phyloP scores from a whole-genome alignment of 805 yeast genomes.

The Ogataea ramenticola region DNA sequence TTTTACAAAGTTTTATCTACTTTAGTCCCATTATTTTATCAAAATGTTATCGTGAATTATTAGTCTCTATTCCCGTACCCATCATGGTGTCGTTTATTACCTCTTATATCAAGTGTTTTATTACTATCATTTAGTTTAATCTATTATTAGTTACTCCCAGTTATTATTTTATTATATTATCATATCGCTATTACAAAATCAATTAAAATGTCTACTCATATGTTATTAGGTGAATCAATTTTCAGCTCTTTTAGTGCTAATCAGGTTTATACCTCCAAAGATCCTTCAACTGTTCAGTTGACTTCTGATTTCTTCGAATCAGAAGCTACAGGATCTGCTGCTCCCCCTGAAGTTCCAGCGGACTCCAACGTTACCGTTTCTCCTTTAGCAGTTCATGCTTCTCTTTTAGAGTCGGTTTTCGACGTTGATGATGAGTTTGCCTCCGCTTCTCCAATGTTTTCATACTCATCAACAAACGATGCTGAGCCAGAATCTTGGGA shows the following conservation, averaged over 20 bases:
- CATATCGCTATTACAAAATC: background rate
- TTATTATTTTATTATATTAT: background rate
- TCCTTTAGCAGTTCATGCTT: constrained; percentile 46
- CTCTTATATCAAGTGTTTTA: background rate
- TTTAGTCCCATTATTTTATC: background rate
- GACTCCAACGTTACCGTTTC: constrained; percentile 24
- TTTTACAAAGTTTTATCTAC: constrained; percentile 1
- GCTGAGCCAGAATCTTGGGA: constrained; percentile 40
- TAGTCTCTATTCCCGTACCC: background rate
- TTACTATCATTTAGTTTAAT: constrained; percentile 4
- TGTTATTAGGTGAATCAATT: constrained; percentile 28
- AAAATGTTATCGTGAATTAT: constrained; percentile 4
- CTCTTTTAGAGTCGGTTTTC: constrained; percentile 46
- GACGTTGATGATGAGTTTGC: constrained; percentile 26
- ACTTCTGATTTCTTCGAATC: background rate
- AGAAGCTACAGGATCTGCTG: constrained; percentile 1
- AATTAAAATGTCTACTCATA: constrained; percentile 9
- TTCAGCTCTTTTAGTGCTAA: constrained; percentile 18
- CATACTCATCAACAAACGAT: background rate
- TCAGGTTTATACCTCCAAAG: constrained; percentile 1
- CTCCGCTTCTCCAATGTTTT: constrained; percentile 50
- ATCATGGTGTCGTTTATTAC: background rate
- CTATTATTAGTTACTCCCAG: constrained; percentile 7
- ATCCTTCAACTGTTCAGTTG: background rate
- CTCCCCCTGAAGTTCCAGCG: constrained; percentile 5